A percentile compares a stretch with the other conserved stretches of the same genome.
phyloP scores from a whole-genome alignment of 805 yeast genomes.

The Sporopachydermia lactativora region DNA sequence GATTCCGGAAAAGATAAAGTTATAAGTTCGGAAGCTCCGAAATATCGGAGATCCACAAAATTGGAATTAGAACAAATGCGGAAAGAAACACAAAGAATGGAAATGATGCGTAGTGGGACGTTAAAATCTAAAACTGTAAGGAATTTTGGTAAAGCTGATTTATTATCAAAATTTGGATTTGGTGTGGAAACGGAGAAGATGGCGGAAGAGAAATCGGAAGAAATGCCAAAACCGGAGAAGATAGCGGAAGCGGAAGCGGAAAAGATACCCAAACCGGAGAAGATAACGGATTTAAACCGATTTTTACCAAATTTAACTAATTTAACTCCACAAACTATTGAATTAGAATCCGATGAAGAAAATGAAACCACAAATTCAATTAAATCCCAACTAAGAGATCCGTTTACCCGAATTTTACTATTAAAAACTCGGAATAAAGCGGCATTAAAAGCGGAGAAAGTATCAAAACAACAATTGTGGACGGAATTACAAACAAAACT shows the following conservation, averaged over 20 bases:
- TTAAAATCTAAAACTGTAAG: neutral
- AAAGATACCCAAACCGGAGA: no score
- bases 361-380: neutral
- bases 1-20: neutral
- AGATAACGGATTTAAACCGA: no score
- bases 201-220: no score
- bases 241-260: no score
- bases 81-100: slow-evolving; percentile 2
- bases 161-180: slow-evolving; percentile 2
- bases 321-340: neutral
- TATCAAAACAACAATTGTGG: neutral
- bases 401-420: neutral
- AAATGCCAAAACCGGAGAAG: no score
- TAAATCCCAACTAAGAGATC: neutral
- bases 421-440: neutral
- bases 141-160: slow-evolving; percentile 1
- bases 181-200: neutral
- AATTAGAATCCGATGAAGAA: neutral
- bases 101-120: neutral
- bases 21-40: neutral
- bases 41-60: neutral
- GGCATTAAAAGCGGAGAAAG: neutral
- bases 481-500: neutral
- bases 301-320: no score
- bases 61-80: neutral